Conservation (phyloP, 768 basidiomycete genomes). For the Flagelloscypha sp. region DNA sequence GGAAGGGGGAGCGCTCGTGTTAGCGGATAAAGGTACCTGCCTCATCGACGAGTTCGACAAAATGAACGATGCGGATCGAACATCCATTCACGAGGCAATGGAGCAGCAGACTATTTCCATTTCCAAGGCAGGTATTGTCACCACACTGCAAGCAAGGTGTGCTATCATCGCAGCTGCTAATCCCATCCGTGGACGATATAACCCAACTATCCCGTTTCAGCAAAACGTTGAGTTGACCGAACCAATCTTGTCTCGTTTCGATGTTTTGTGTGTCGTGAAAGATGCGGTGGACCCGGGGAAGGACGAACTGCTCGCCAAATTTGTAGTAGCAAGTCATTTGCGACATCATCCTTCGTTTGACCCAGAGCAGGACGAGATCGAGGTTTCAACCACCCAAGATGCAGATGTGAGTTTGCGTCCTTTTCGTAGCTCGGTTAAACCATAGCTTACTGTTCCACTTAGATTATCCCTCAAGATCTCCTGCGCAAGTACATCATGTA, state of each 20-base stretch:
- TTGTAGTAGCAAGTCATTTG: conserved; percentile 96
- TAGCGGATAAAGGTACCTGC: conserved; percentile 96
- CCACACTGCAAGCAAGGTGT: conserved; percentile 95
- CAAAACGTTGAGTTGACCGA: conserved; percentile 99
- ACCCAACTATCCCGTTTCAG: conserved; percentile 95
- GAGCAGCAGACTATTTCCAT: conserved; percentile 99
- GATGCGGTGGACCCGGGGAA: conserved; percentile 94
- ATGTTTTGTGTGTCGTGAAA: conserved; percentile 96
- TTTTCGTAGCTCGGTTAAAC: not conserved
- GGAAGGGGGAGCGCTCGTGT: conserved; percentile 95
- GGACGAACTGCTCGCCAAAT: conserved; percentile 92
- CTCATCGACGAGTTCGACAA: conserved; percentile 99
- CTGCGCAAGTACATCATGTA: conserved; percentile 99
- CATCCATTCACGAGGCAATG: conserved; percentile 99
- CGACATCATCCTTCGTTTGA: conserved; percentile 93
- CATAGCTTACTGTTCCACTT: too few relatives aligned
- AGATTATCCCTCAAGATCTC: conserved; percentile 96
- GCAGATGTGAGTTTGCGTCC: conserved; percentile 64
- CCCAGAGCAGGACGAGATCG: conserved; percentile 80
- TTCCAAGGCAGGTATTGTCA: conserved; percentile 97
- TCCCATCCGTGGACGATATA: conserved; percentile 94
- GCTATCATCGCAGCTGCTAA: conserved; percentile 98
- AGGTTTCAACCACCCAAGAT: conserved; percentile 82
- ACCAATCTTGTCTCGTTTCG: conserved; percentile 96
- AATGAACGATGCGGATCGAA: conserved; percentile 98